phyloP scores from a whole-genome alignment of 1,284 basidiomycete genomes.

The Singerocomus rubriflavus region DNA sequence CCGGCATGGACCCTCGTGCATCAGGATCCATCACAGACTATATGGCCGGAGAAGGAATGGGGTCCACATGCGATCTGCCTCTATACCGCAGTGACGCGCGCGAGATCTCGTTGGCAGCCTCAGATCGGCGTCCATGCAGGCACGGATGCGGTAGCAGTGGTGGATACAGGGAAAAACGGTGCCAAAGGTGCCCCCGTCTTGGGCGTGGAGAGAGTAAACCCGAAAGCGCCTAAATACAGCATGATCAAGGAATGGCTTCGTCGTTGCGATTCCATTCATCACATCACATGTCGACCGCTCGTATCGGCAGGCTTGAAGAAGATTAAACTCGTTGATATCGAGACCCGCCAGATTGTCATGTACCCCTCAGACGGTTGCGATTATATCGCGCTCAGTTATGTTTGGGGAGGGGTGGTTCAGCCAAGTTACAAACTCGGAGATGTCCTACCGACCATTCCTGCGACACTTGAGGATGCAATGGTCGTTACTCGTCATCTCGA shows the following conservation, averaged over 20 bases:
- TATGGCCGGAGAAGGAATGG: not conserved
- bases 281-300: not conserved
- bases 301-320: not conserved
- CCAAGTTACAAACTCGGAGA: not conserved
- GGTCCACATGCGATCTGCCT: not conserved
- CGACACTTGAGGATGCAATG: not conserved
- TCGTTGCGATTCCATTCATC: not conserved
- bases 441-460: not conserved
- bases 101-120: not conserved
- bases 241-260: not conserved
- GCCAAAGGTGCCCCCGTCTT: not conserved
- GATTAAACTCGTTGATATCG: not conserved
- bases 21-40: not conserved
- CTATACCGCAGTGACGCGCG: conserved; percentile 1
- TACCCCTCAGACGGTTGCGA: not conserved
- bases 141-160: not conserved
- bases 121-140: not conserved
- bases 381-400: not conserved
- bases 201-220: not conserved
- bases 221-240: not conserved
- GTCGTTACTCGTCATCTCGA: not conserved
- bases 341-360: not conserved
- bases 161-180: not conserved
- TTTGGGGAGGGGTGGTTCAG: not conserved
- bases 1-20: conserved; percentile 1